Conservation (phyloP, 768 basidiomycete species). For the Russula abietina region DNA sequence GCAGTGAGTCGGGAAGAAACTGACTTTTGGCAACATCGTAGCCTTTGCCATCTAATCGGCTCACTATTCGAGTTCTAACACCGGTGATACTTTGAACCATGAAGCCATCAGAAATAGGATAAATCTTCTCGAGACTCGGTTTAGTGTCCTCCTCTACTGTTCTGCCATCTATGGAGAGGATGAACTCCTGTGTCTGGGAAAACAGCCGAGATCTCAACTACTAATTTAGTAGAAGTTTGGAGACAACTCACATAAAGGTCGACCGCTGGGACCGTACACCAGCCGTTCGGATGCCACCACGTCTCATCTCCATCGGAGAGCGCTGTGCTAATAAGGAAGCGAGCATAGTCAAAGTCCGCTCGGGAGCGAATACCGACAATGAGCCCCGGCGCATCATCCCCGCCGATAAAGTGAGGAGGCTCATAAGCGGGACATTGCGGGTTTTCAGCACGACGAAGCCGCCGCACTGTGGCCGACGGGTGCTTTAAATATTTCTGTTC, state of each 20-base stretch:
- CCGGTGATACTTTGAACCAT: constrained; percentile 73
- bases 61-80: constrained; percentile 70
- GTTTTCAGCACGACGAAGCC: constrained; percentile 54
- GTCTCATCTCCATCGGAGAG: constrained; percentile 46
- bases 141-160: constrained; percentile 58
- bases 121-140: constrained; percentile 62
- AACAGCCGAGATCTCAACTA: constrained; percentile 5
- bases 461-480: constrained; percentile 51
- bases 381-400: constrained; percentile 42
- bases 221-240: not conserved
- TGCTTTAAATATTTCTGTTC: constrained; percentile 49
- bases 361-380: constrained; percentile 64
- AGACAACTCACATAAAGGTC: constrained; percentile 57
- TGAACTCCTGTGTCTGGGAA: constrained; percentile 71
- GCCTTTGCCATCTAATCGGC: constrained; percentile 73
- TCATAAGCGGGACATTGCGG: constrained; percentile 72
- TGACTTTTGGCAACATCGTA: constrained; percentile 81
- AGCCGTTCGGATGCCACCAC: constrained; percentile 64
- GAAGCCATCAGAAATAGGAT: constrained; percentile 58
- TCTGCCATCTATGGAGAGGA: constrained; percentile 58
- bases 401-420: constrained; percentile 35
- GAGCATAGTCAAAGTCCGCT: constrained; percentile 74
- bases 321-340: constrained; percentile 54
- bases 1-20: constrained; percentile 28
- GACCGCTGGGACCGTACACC: constrained; percentile 65